phyloP scores from a whole-genome alignment of 169 alveolate species.

The Perkinsus olseni region DNA sequence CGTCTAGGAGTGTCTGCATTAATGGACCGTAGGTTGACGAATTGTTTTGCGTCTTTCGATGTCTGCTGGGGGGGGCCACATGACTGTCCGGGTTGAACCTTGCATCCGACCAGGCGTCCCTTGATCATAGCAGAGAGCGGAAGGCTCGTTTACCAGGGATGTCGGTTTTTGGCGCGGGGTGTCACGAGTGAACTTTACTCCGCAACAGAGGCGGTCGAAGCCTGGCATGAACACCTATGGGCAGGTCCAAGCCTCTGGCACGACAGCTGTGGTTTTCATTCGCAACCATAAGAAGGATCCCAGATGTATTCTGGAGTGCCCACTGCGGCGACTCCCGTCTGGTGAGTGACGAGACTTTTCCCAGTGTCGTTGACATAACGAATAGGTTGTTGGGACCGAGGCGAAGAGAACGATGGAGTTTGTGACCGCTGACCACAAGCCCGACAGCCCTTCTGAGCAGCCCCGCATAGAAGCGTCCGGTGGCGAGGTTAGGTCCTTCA shows the following conservation, averaged over 20 bases:
- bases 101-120: too few species aligned
- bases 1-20: too few species aligned
- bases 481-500: constrained; percentile 3
- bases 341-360: not conserved
- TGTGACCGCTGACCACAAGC: constrained; percentile 12
- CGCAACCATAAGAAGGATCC: not conserved
- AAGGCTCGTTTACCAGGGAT: too few species aligned
- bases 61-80: too few species aligned
- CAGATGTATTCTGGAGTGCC: not conserved
- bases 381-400: not conserved
- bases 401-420: not conserved
- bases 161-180: too few species aligned
- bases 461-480: constrained; percentile 9
- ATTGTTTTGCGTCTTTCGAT: too few species aligned
- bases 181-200: too few species aligned
- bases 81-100: too few species aligned
- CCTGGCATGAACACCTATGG: not conserved
- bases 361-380: not conserved
- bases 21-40: too few species aligned
- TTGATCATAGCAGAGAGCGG: too few species aligned
- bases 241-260: not conserved
- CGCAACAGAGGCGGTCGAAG: too few species aligned
- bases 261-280: not conserved
- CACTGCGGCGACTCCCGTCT: constrained; percentile 4
- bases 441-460: not conserved